phyloP scores from a whole-genome alignment of 768 basidiomycete genomes.

The Boletus barrowsii region DNA sequence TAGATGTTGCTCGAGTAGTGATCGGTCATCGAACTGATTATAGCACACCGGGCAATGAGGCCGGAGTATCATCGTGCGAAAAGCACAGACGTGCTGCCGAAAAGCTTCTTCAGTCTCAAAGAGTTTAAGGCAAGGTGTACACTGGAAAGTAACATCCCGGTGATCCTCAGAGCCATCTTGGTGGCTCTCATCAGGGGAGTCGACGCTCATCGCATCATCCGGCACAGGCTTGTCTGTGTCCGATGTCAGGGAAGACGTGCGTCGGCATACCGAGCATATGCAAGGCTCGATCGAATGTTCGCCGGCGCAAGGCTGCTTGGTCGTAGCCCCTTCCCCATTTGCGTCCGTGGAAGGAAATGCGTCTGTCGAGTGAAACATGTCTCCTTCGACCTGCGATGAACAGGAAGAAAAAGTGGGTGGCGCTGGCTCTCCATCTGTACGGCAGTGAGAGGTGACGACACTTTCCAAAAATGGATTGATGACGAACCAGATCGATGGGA shows the following conservation, averaged over 20 bases:
- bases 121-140: slow-evolving; percentile 12
- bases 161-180: neutral
- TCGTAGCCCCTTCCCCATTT: neutral
- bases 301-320: neutral
- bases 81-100: slow-evolving; percentile 15
- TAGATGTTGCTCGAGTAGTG: slow-evolving; percentile 18
- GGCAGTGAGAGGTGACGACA: neutral
- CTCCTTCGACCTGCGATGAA: slow-evolving; percentile 9
- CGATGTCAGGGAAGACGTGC: neutral
- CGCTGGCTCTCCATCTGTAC: neutral
- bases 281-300: neutral
- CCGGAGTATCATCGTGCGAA: slow-evolving; percentile 5
- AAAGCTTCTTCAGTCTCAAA: slow-evolving; percentile 13
- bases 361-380: slow-evolving; percentile 6
- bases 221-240: neutral
- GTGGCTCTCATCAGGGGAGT: neutral
- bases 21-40: slow-evolving; percentile 19
- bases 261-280: slow-evolving; percentile 9
- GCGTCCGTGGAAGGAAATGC: neutral
- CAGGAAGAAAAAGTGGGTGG: neutral
- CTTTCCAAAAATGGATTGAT: neutral
- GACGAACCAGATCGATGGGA: neutral
- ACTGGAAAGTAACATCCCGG: neutral
- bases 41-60: slow-evolving; percentile 24
- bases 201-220: neutral